Percentiles rank a stretch among this genome's conserved stretches.
These are phyloP conservation scores for Chrysoporthe puriensis DNA, from an alignment of 2,329 filamentous ascomycete genomes.

Conservation along the genomic window DNA sequence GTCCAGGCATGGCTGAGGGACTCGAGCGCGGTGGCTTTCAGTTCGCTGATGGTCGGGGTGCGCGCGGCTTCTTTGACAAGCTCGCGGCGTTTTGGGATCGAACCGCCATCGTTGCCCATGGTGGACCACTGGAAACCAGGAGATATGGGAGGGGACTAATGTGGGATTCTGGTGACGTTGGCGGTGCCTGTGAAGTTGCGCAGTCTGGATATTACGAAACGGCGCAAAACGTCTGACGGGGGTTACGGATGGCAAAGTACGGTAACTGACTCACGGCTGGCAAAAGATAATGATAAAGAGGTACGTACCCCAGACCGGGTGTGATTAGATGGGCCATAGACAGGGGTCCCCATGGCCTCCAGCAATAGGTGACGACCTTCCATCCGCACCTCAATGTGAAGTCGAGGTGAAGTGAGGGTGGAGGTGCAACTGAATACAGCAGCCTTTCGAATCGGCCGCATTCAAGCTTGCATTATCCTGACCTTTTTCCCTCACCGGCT, in stretches of 20 bases:
- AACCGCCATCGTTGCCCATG: constrained; percentile 98
- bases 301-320: background rate
- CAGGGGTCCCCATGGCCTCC: background rate
- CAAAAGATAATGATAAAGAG: constrained; percentile 10
- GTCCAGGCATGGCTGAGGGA: constrained; percentile 86
- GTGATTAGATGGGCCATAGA: background rate
- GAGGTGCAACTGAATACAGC: background rate
- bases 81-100: constrained; percentile 92
- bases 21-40: constrained; percentile 87
- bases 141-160: background rate
- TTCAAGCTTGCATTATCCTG: background rate
- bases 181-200: background rate
- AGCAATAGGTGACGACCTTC: constrained; percentile 6
- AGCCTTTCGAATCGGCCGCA: constrained; percentile 1
- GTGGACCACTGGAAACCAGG: constrained; percentile 18
- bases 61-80: constrained; percentile 93
- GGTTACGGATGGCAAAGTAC: background rate
- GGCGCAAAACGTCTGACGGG: constrained; percentile 16
- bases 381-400: background rate
- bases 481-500: background rate
- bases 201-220: constrained; percentile 17
- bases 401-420: background rate
- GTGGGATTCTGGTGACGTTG: background rate
- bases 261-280: background rate
- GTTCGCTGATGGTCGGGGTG: constrained; percentile 77